Evolutionary conservation across 2,329 filamentous ascomycete species (phyloP).

Genomic region (Colletotrichum brevisporum): DNA sequence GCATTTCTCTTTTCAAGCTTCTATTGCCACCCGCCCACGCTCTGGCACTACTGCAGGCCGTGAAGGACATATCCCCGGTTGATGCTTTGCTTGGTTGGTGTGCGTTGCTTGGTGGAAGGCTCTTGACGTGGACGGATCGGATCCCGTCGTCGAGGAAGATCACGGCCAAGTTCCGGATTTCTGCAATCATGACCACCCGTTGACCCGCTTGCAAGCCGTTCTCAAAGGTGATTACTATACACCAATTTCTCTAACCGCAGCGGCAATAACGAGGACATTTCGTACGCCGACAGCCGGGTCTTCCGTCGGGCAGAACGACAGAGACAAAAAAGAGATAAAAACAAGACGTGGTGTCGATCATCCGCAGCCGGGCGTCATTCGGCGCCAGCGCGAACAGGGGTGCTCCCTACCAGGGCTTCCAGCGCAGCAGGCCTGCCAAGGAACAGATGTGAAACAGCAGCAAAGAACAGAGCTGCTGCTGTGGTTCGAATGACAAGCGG

Average conservation of each 20-base stretch:
- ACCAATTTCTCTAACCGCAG: too few species aligned
- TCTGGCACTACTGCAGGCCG: neutral
- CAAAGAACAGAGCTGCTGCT: conserved; percentile 8
- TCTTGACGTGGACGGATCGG: too few species aligned
- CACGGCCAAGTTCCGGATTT: too few species aligned
- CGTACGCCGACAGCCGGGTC: too few species aligned
- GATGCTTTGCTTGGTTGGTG: too few species aligned
- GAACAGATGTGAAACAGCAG: conserved; percentile 25
- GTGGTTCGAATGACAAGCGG: neutral
- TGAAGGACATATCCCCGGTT: neutral
- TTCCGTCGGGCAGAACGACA: too few species aligned
- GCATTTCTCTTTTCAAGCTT: conserved; percentile 25
- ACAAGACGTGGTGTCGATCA: conserved; percentile 34
- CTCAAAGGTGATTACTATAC: too few species aligned
- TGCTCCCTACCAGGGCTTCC: neutral
- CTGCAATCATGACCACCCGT: too few species aligned
- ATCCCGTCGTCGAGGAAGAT: too few species aligned
- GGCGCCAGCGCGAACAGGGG: neutral
- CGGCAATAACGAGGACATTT: too few species aligned
- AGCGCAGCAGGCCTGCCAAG: conserved; percentile 16
- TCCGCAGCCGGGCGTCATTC: conserved; percentile 32
- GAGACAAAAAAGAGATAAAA: neutral
- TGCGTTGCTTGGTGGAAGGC: too few species aligned
- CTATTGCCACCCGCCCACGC: neutral
- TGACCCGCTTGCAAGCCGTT: too few species aligned